These are phyloP conservation scores for Hymenoscyphus repandus DNA, from an alignment of 2,329 filamentous ascomycete genomes.

Conservation along the genomic window DNA sequence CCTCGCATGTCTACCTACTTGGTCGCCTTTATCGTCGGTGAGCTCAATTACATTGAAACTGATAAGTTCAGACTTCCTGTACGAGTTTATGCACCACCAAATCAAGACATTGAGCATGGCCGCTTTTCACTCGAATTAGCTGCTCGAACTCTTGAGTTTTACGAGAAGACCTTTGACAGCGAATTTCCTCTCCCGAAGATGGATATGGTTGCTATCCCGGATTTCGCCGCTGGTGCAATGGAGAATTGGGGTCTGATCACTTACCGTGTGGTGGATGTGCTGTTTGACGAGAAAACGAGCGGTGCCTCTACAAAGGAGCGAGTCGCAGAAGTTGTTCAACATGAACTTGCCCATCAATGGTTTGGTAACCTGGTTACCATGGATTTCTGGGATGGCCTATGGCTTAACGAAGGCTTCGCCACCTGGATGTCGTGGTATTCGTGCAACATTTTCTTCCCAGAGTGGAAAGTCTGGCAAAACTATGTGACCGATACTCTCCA, in stretches of 20 bases:
- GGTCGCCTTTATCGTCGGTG: slow-evolving; percentile 86
- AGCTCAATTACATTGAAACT: slow-evolving; percentile 90
- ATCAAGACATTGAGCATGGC: slow-evolving; percentile 85
- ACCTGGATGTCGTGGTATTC: slow-evolving; percentile 94
- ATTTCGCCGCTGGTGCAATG: slow-evolving; percentile 95
- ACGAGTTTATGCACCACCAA: slow-evolving; percentile 87
- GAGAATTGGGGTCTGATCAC: slow-evolving; percentile 98
- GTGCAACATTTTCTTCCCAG: slow-evolving; percentile 90
- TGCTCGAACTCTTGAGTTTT: slow-evolving; percentile 85
- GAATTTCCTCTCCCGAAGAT: slow-evolving; percentile 87
- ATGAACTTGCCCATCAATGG: slow-evolving; percentile 97
- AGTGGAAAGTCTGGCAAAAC: slow-evolving; percentile 97
- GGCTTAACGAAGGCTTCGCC: slow-evolving; percentile 91
- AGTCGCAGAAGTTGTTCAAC: slow-evolving; percentile 91
- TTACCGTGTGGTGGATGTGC: slow-evolving; percentile 84
- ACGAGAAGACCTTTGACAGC: slow-evolving; percentile 89
- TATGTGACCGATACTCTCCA: slow-evolving; percentile 93
- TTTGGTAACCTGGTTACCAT: slow-evolving; percentile 97
- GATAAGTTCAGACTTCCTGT: slow-evolving; percentile 88
- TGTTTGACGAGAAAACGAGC: slow-evolving; percentile 87
- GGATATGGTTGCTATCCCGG: slow-evolving; percentile 94
- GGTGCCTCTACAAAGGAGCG: slow-evolving; percentile 87
- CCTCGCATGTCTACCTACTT: slow-evolving; percentile 96
- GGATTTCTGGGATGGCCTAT: slow-evolving; percentile 97
- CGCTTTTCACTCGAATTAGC: slow-evolving; percentile 86